Conservation (phyloP, 2,329 filamentous ascomycete species). For the Didymella segeticola region DNA sequence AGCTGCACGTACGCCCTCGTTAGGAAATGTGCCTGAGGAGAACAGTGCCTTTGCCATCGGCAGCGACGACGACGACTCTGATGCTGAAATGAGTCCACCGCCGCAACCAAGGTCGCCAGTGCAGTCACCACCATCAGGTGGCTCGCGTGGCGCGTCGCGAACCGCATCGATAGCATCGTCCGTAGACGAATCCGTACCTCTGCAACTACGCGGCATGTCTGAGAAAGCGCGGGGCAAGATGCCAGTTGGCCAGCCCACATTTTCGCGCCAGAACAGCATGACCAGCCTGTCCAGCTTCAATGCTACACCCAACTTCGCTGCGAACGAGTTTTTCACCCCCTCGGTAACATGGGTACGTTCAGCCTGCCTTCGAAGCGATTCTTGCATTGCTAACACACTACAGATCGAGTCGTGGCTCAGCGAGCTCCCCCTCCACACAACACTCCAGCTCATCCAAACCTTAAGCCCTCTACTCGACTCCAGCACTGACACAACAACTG, state of each 20-base stretch:
- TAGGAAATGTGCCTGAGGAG: slow-evolving; percentile 77
- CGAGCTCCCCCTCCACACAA: slow-evolving; percentile 85
- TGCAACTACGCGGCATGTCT: slow-evolving; percentile 89
- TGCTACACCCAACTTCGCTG: slow-evolving; percentile 63
- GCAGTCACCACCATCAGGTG: slow-evolving; percentile 31
- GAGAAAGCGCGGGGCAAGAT: slow-evolving; percentile 97
- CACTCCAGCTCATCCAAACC: slow-evolving; percentile 75
- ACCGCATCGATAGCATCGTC: slow-evolving; percentile 73
- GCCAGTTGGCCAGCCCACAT: slow-evolving; percentile 80
- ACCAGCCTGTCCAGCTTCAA: slow-evolving; percentile 74
- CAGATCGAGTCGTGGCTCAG: slow-evolving; percentile 93
- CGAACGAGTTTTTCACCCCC: slow-evolving; percentile 73
- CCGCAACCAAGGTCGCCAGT: slow-evolving; percentile 36
- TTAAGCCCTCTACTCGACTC: slow-evolving; percentile 60
- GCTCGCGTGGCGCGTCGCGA: slow-evolving; percentile 54
- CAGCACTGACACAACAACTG: slow-evolving; percentile 53
- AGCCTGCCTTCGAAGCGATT: neutral
- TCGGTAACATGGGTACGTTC: slow-evolving; percentile 72
- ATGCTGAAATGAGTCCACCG: slow-evolving; percentile 61
- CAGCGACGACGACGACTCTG: slow-evolving; percentile 73
- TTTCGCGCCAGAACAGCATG: slow-evolving; percentile 89
- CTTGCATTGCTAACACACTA: slow-evolving; percentile 25
- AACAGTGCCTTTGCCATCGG: slow-evolving; percentile 87
- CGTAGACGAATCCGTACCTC: slow-evolving; percentile 78
- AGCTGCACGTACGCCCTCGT: slow-evolving; percentile 60